Conservation (phyloP, 495 filamentous ascomycete genomes). For the Lophiotrema nucula region DNA sequence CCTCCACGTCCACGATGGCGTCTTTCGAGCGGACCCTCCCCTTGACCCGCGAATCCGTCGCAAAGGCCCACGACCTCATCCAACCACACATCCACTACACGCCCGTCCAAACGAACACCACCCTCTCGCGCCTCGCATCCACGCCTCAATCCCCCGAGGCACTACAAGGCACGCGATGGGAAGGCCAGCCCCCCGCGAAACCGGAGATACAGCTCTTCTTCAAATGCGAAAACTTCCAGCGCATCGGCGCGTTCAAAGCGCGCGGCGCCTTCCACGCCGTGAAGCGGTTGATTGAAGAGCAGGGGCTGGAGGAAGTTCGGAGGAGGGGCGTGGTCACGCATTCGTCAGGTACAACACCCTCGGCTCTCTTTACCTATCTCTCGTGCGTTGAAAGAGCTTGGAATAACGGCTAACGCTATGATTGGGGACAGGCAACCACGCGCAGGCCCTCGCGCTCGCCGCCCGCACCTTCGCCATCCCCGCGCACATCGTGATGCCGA, state of each 20-base stretch:
- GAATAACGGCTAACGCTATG: background rate
- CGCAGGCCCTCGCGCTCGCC: conserved; percentile 88
- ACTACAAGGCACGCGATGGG: conserved; percentile 57
- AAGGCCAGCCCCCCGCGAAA: conserved; percentile 55
- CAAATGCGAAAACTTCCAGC: conserved; percentile 95
- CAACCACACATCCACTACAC: conserved; percentile 76
- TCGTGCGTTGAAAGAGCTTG: background rate
- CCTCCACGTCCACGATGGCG: no score
- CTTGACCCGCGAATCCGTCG: conserved; percentile 67
- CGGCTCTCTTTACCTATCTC: no score
- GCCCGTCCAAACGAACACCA: conserved; percentile 73
- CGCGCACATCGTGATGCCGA: conserved; percentile 88
- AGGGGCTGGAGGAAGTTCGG: conserved; percentile 49
- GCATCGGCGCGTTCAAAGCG: conserved; percentile 89
- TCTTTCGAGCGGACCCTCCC: conserved; percentile 30
- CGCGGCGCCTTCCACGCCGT: conserved; percentile 90
- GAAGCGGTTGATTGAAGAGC: conserved; percentile 57
- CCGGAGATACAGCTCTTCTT: conserved; percentile 79
- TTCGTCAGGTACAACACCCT: conserved; percentile 65
- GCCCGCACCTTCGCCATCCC: conserved; percentile 63
- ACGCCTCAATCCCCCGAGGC: conserved; percentile 58
- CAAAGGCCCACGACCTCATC: conserved; percentile 70
- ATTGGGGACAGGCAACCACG: conserved; percentile 74
- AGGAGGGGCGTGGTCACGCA: conserved; percentile 84
- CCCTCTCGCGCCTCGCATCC: conserved; percentile 72